Percentiles rank a stretch among this genome's conserved stretches.
Evolutionary conservation across 805 yeast species (phyloP).

Genomic region (Hagleromyces aurorensis): DNA sequence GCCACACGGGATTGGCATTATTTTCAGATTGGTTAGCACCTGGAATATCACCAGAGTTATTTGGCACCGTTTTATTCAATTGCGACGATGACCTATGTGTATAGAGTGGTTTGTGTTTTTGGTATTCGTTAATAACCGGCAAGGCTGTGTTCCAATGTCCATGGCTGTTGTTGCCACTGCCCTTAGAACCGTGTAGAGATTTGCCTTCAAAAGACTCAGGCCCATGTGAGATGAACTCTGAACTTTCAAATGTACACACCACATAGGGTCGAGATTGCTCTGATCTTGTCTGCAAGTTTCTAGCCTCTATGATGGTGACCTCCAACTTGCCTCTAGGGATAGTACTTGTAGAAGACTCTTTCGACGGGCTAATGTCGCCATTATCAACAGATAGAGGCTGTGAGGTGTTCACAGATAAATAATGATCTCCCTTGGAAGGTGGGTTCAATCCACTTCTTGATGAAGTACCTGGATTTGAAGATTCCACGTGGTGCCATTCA

Average conservation of each 20-base stretch:
- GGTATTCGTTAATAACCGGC: conserved; percentile 22
- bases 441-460: no score
- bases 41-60: no score
- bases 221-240: conserved; percentile 81
- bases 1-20: conserved; percentile 67
- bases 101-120: conserved; percentile 34
- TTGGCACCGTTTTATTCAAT: conserved; percentile 26
- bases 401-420: no score
- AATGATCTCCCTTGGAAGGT: no score
- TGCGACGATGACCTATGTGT: conserved; percentile 41
- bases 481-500: no score
- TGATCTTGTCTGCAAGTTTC: conserved; percentile 49
- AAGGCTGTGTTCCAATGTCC: conserved; percentile 11
- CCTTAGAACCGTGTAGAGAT: conserved; percentile 18
- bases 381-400: no score
- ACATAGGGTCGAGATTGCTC: conserved; percentile 71
- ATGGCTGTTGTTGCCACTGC: conserved; percentile 4
- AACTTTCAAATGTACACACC: conserved; percentile 84
- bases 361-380: no score
- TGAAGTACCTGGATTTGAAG: no score
- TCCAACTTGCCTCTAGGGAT: conserved; percentile 75
- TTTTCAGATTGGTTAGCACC: conserved; percentile 20
- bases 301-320: conserved; percentile 76
- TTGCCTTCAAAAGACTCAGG: conserved; percentile 41
- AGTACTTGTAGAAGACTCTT: no score